phyloP scores from a whole-genome alignment of 2,329 filamentous ascomycete genomes.

The Sarocladium brachiariae region DNA sequence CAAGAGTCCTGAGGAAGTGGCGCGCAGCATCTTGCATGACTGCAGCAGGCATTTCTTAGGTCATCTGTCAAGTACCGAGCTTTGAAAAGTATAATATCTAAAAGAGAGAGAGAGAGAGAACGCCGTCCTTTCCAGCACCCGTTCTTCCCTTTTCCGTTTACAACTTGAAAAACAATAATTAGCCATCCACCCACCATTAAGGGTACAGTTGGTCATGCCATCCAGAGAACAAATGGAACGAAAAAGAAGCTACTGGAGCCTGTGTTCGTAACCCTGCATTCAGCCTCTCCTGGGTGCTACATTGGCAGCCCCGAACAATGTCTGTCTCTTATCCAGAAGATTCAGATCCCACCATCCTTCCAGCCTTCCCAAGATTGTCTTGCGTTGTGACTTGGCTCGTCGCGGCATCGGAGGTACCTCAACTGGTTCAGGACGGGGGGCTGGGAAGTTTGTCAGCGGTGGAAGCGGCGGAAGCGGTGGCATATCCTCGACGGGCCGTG shows the following conservation, averaged over 20 bases:
- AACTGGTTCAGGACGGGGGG: slow-evolving; percentile 14
- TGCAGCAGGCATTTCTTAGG: no score
- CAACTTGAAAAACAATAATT: no score
- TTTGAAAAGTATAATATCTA: background rate
- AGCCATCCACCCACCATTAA: no score
- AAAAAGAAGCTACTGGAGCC: background rate
- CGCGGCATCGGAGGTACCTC: slow-evolving; percentile 14
- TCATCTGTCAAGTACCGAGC: no score
- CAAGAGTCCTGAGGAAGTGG: background rate
- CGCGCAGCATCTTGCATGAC: background rate
- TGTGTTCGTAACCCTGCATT: background rate
- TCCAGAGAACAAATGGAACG: background rate
- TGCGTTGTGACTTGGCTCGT: slow-evolving; percentile 30
- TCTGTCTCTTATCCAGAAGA: slow-evolving; percentile 38
- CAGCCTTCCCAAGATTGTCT: slow-evolving; percentile 40
- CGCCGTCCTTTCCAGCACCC: background rate
- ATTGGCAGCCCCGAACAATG: slow-evolving; percentile 21
- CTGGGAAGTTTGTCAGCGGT: slow-evolving; percentile 13
- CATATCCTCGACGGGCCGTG: slow-evolving; percentile 22
- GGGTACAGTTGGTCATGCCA: no score
- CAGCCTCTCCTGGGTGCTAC: background rate
- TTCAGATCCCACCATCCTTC: slow-evolving; percentile 51
- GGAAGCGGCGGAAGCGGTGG: slow-evolving; percentile 21
- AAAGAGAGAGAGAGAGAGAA: background rate
- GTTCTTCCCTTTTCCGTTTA: no score